Base-by-base conservation (phyloP, 2,329 filamentous ascomycete genomes). In the Cercospora janseana region DNA sequence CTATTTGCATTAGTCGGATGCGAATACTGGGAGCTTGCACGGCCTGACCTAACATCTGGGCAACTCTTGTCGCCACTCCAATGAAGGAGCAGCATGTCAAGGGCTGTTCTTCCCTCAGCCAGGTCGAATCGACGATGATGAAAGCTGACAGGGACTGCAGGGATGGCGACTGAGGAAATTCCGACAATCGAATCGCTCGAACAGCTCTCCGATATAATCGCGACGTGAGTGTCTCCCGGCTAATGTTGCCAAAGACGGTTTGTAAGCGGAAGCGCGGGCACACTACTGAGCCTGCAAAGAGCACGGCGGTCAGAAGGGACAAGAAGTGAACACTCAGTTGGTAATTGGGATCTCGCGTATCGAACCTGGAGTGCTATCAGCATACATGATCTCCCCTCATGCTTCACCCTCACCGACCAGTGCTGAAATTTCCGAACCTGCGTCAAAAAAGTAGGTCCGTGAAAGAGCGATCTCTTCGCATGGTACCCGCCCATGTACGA, bases 21-120 rank as follows among this genome's bases (percentile, higher is more conserved):
- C n/a, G 3, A 15, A 35, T 20, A 31, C 29, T n/a, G 5, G 7
- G 4, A 7, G n/a, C 9, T 10, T 13, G 26, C 41, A 26, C n/a
- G 12, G 10, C 12, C n/a, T 20, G 41, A 58, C 56, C 73, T 67
- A 76, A 74, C 6, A 70, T 73, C 54, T 76, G 73, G 0, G 73
- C 73, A 4, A 75, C 72, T 47, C 73, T 63, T 54, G 75, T 69
- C 4, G 70, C 70, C 8, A 76, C 64, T 20, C 72, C 73, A 47
- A 76, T 70, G 40, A 76, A 76, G 5, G 75, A 63, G 60, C 73
- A 76, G 55, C 70, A 73, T 4, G 72, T 73, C 27, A 77, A 55
- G 4, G 74, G 73, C 35, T 77, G 73, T 57, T 77, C 74, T 49
- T 76, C 75, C 44, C 72, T 71, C 1, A 72, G 68, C 12, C 75